Base-by-base conservation (phyloP, 306 rosid genomes). In the Rosa multiflora region DNA sequence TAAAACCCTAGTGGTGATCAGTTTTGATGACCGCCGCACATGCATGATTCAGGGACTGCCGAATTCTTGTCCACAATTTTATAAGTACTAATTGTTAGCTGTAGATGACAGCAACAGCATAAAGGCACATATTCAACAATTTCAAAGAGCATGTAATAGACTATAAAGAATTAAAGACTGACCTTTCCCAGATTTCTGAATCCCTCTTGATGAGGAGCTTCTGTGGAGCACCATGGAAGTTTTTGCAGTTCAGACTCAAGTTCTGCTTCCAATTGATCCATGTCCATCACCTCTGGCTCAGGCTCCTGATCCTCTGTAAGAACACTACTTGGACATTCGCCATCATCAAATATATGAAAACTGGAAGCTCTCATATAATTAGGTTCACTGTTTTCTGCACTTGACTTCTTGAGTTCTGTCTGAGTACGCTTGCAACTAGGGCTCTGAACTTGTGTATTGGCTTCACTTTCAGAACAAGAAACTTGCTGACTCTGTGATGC, bases 241-340 rank as follows among this genome's bases (percentile, higher is more conserved):
- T 89, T 87, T 85, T 83, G 89, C 46, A 92, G 83, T 83, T 92
- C 97, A 48, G 86, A 80, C 61, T 87, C 93, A 46, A 92, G 93
- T 81, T 92, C 97, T 69, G 93, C 93, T 86, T 90, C 92, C 80
- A 92, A 76, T 79, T 86, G 88, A 86, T 87, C 89, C 86, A 90
- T 89, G 81, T 86, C 92, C 48, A 47, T 80, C 55, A 69, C 69
- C 69, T 53, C 86, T 8, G 77, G 78, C 51, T 80, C 88, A 58
- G 85, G 88, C 62, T 90, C 95, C 87, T 83, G 88, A 46, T 90
- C 95, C 83, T 90, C 97, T 8, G 97, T 89, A 62, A 92, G 87
- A 80, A 81, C 88, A 81, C 97, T 89, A 83, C 93, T 90, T 48
- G 80, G 86, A 82, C 87, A 89, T 77, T 82, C 93, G 13, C 85